Percentiles rank a stretch among this genome's conserved stretches.
Conservation (phyloP, 805 yeast species). For the Clavispora santaluciae region DNA sequence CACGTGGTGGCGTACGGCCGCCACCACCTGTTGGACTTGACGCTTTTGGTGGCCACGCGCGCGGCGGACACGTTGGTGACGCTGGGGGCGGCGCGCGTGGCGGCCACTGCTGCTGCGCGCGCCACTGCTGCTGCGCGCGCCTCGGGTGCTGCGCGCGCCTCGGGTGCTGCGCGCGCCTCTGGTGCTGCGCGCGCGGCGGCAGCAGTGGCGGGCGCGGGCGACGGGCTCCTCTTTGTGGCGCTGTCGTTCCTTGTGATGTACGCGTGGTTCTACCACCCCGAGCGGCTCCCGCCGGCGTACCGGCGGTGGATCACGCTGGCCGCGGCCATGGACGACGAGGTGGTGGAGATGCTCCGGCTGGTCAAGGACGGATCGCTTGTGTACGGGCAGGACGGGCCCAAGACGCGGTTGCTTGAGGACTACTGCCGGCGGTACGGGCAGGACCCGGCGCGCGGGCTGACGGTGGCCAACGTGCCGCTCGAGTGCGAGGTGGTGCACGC, state of each 20-base stretch:
- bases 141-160: too few species aligned
- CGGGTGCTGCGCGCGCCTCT: constrained; percentile 11
- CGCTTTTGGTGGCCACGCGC: constrained; percentile 31
- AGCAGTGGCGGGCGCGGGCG: too few species aligned
- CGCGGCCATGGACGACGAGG: constrained; percentile 42
- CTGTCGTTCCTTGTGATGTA: constrained; percentile 33
- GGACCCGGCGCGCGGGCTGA: constrained; percentile 28
- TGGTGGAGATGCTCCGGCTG: constrained; percentile 27
- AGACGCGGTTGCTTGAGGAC: constrained; percentile 25
- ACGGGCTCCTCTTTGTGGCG: constrained; percentile 25
- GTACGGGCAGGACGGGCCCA: constrained; percentile 31
- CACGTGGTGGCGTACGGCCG: constrained; percentile 26
- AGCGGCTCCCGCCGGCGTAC: constrained; percentile 39
- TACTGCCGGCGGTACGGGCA: constrained; percentile 30
- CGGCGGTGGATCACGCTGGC: constrained; percentile 46
- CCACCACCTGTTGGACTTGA: constrained; percentile 31
- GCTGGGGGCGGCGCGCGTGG: constrained; percentile 4
- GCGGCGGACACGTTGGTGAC: constrained; percentile 27
- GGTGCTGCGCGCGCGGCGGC: not conserved
- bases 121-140: too few species aligned
- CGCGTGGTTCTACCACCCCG: constrained; percentile 37
- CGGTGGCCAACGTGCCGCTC: constrained; percentile 26
- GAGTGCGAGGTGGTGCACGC: constrained; percentile 41
- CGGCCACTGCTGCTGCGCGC: constrained; percentile 17
- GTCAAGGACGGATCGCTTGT: constrained; percentile 26